Evolutionary conservation across 2,329 filamentous ascomycete species (phyloP).

Genomic region (Paracoccidioides lutzii): DNA sequence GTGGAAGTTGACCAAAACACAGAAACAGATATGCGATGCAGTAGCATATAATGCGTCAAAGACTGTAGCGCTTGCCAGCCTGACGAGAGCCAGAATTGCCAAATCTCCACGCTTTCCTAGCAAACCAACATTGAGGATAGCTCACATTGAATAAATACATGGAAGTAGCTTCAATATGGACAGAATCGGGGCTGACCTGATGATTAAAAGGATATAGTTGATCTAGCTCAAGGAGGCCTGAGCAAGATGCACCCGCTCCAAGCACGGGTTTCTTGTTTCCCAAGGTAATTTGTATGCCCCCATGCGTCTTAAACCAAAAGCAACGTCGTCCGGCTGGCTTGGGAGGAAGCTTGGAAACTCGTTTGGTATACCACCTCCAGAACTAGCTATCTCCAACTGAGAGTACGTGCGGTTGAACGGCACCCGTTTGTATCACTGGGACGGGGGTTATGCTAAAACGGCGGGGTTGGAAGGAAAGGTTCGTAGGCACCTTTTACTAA

Average conservation of each 20-base stretch:
- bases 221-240: neutral
- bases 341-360: neutral
- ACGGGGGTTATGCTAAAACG: neutral
- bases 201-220: neutral
- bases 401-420: neutral
- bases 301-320: conserved; percentile 1
- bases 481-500: neutral
- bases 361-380: neutral
- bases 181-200: neutral
- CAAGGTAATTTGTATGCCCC: neutral
- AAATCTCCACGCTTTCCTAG: neutral
- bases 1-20: neutral
- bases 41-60: neutral
- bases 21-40: neutral
- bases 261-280: neutral
- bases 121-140: neutral
- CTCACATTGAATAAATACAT: neutral
- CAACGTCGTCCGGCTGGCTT: neutral
- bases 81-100: neutral
- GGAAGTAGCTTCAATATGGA: neutral
- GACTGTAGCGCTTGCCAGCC: neutral
- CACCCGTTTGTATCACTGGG: neutral
- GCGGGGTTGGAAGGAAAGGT: neutral
- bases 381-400: neutral
- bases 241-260: neutral